Percentiles rank a stretch among this genome's conserved stretches.
Conservation (phyloP, 2,329 filamentous ascomycete species). For the Chaetoscypha palmicola region DNA sequence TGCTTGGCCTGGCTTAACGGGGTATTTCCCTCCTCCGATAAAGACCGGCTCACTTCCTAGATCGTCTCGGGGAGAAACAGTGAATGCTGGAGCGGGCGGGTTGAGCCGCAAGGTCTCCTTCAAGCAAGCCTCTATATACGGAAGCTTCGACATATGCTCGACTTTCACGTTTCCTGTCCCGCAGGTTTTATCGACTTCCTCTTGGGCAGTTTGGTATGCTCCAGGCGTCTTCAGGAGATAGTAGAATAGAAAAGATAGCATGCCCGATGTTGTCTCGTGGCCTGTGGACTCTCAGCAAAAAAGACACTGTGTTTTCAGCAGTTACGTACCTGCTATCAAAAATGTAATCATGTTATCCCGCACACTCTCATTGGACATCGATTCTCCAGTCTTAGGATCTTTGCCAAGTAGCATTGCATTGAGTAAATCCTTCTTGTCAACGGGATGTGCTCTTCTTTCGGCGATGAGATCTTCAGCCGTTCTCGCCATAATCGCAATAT, state of each 20-base stretch:
- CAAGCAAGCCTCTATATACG: slow-evolving; percentile 59
- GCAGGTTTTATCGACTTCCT: slow-evolving; percentile 48
- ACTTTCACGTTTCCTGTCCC: slow-evolving; percentile 38
- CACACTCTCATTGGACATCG: slow-evolving; percentile 56
- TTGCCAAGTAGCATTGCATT: slow-evolving; percentile 62
- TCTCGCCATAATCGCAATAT: slow-evolving; percentile 49
- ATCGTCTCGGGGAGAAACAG: slow-evolving; percentile 37
- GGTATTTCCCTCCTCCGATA: slow-evolving; percentile 27
- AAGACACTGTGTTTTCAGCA: no score
- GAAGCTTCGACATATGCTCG: slow-evolving; percentile 46
- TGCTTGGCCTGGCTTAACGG: slow-evolving; percentile 41
- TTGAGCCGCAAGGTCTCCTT: slow-evolving; percentile 59
- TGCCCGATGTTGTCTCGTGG: slow-evolving; percentile 60
- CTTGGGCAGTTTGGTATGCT: slow-evolving; percentile 39
- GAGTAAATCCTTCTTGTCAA: slow-evolving; percentile 58
- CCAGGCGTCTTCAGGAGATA: slow-evolving; percentile 45
- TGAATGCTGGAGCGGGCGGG: slow-evolving; percentile 53
- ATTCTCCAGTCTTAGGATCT: slow-evolving; percentile 60
- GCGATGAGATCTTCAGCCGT: slow-evolving; percentile 55
- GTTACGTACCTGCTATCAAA: slow-evolving; percentile 43
- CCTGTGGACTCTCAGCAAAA: no score
- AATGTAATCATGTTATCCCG: slow-evolving; percentile 68
- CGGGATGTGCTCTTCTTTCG: slow-evolving; percentile 47
- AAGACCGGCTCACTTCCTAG: slow-evolving; percentile 35
- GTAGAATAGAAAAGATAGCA: slow-evolving; percentile 45